Evolutionary conservation across 805 yeast species (phyloP), one percentile per base, ranked within the genome.

Genomic region (Metschnikowia reukaufii): DNA sequence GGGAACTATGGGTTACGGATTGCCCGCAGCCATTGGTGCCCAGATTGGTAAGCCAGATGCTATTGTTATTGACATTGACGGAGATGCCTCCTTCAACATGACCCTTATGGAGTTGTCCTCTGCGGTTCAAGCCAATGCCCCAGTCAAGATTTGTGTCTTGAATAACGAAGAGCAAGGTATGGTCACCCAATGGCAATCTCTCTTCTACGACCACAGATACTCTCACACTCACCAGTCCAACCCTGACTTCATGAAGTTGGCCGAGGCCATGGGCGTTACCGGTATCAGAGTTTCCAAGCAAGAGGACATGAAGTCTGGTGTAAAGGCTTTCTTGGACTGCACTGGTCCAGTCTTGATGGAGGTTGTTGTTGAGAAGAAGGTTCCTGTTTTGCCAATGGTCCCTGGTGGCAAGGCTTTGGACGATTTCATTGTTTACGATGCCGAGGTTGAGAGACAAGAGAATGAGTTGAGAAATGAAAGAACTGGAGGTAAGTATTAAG

Each of bases 141-240:
- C 97, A 48, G 85, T 94, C 55, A 94, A 94, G 76, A 80, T 88
- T 50, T 77, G 89, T 66, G 84, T 94, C 47, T 76, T 94, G 65
- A 94, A 94, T 73, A 94, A 94, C 69, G 98, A 92, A 74, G 99
- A 94, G 75, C 99, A 94, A 76, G 99, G 99, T 65, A 94, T 94
- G 99, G 99, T 94, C 47, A 92, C 98, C 12, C 99, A 94, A 71
- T 94, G 99, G 99, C 99, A 94, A 76, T 86, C 97, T 10, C 75
- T 94, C 52, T 94, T 94, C 77, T 94, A 94, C 72, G 96, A 92
- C 68, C 92, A 92, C 72, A 83, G 99, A 72, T 94, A 88, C 69
- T 79, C 97, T n/a, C 98, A 94, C 72, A 92, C 99, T 19, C 98
- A 94, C 73, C 99, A 94, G 74, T 65, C 79, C 49, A 94, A 94